Percentiles rank a stretch among this genome's conserved stretches.
These are phyloP conservation scores for Bryum argenteum DNA, from an alignment of 225 moss, liverwort and hornwort genomes.

Conservation along the genomic window DNA sequence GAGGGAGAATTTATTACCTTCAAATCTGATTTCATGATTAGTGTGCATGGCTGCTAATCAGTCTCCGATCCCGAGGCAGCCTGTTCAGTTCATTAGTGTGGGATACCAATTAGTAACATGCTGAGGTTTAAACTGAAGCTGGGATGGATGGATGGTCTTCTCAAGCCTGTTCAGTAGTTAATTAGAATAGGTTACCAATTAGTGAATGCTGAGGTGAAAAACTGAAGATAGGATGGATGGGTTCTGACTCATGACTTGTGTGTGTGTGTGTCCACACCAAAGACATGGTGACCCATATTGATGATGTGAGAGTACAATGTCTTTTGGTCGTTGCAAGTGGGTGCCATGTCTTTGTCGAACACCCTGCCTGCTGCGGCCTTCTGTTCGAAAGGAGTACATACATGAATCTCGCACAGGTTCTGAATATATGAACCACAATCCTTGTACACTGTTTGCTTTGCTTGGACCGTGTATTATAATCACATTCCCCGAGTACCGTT, in stretches of 20 bases:
- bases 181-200: too few species aligned
- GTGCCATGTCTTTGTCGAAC: conserved; percentile 31
- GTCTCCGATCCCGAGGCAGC: too few species aligned
- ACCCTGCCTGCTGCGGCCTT: background rate
- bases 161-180: too few species aligned
- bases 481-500: too few species aligned
- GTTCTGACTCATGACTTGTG: too few species aligned
- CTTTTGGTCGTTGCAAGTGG: conserved; percentile 23
- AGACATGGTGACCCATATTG: conserved; percentile 11
- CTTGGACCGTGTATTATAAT: background rate
- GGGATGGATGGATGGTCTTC: too few species aligned
- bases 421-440: background rate
- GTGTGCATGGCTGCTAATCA: background rate
- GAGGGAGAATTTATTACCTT: background rate
- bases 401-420: conserved; percentile 13
- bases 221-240: background rate
- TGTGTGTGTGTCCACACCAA: conserved; percentile 9
- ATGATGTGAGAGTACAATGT: conserved; percentile 22
- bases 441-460: background rate
- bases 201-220: background rate
- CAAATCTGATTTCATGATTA: conserved; percentile 5
- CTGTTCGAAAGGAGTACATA: background rate
- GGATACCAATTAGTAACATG: too few species aligned
- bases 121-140: too few species aligned
- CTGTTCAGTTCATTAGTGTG: too few species aligned